A percentile compares a stretch with the other conserved stretches of the same genome.
Conservation (phyloP, 306 rosid genomes). For the Argentina anserina region DNA sequence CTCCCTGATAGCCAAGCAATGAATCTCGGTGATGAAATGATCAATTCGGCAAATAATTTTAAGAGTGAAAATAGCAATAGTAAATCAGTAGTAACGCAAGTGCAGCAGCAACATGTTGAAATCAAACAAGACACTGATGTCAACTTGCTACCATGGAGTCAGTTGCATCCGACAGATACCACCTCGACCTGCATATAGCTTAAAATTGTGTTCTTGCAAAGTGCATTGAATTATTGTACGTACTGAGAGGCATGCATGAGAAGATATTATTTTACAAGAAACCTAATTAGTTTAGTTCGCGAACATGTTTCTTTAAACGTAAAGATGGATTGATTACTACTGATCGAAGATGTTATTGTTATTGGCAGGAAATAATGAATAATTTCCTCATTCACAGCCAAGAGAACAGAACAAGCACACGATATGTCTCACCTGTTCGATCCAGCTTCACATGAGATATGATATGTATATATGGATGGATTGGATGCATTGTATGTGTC, state of each 20-base stretch:
- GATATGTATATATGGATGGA: neutral
- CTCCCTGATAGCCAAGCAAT: constrained; percentile 20
- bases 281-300: neutral
- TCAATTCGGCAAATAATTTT: constrained; percentile 10
- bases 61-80: constrained; percentile 3
- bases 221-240: neutral
- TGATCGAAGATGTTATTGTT: neutral
- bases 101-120: constrained; percentile 11
- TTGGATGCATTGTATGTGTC: neutral
- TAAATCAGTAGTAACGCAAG: neutral
- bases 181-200: neutral
- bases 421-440: neutral
- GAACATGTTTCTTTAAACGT: neutral
- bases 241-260: neutral
- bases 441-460: neutral
- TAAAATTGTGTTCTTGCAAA: neutral
- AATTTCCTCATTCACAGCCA: neutral
- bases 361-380: neutral
- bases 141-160: constrained; percentile 38
- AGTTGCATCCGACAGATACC: constrained; percentile 33
- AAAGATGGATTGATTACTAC: neutral
- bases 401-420: neutral
- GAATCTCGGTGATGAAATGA: constrained; percentile 23
- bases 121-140: constrained; percentile 28
- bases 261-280: neutral